Evolutionary conservation across 179 eudicot genomes (phyloP).

Genomic region (Sideroxylon spinosum): DNA sequence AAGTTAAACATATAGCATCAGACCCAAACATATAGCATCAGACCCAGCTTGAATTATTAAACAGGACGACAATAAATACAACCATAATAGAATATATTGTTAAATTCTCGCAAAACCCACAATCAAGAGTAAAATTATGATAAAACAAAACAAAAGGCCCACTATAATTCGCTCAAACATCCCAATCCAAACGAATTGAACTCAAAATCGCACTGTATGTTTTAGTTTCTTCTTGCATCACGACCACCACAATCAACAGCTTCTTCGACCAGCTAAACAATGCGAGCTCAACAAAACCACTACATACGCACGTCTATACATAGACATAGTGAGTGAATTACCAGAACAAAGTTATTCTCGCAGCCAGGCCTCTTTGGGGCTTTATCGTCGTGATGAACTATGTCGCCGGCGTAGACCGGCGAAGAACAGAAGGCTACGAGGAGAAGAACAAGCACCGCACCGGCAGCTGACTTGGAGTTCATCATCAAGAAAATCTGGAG

Average conservation of each 20-base stretch:
- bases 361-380: conserved; percentile 89
- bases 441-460: conserved; percentile 5
- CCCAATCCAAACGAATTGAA: too few species aligned
- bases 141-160: background rate
- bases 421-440: conserved; percentile 16
- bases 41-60: background rate
- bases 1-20: too few species aligned
- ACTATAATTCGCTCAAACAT: background rate
- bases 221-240: background rate
- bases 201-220: conserved; percentile 9
- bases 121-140: background rate
- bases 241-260: conserved; percentile 8
- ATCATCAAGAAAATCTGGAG: conserved; percentile 1
- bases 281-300: background rate
- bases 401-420: conserved; percentile 65
- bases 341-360: conserved; percentile 81
- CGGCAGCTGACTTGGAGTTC: conserved; percentile 9
- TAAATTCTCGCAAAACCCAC: background rate
- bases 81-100: background rate
- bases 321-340: conserved; percentile 20
- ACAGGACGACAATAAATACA: background rate
- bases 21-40: background rate
- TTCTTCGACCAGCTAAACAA: background rate
- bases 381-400: conserved; percentile 75
- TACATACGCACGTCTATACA: background rate